Evolutionary conservation across 495 filamentous ascomycete genomes (phyloP), one percentile per base, ranked within the genome.

Genomic region (Aspergillus cavernicola): DNA sequence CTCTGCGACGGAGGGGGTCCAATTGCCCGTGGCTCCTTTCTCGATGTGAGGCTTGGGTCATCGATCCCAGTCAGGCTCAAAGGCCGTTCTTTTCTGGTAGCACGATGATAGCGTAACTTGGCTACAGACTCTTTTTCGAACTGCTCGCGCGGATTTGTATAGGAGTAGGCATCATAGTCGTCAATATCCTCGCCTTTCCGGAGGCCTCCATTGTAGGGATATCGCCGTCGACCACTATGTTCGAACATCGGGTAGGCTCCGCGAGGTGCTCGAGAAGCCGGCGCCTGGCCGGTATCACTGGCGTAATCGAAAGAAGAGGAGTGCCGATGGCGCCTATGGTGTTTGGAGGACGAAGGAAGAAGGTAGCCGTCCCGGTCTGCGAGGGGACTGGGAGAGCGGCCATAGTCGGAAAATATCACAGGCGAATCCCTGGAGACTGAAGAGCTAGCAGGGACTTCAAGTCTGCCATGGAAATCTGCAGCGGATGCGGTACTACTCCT

Each of bases 101-200:
- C 75, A 13, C 72, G 62, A 28, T 78, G 75, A 33, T 67, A 71
- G 43, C 72, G 69, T 44, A 67, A 66, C 50, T 76, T 66, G 51
- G 69, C 66, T 67, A 73, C 64, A 68, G 82, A 73, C 53, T 90
- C 86, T 39, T 83, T 82, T 35, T 86, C 77, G 29, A 83, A 85
- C 43, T 87, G 72, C 53, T 89, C 86, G 56, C 81, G 75, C 8
- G 84, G 81, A 22, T 81, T 85, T 4, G 86, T 89, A 56, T 89
- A 90, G 41, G 86, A 85, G 60, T 84, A 89, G 1, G 82, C 82
- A 60, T 74, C 65, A 39, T 70, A 69, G 35, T 84, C 75, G 33
- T 85, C 83, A 45, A 83, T 80, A 61, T 85, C 85, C 43, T 85
- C 81, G 11, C 78, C 69, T 31, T 80, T 74, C 38, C 67, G 62